These are phyloP conservation scores for Metahyphopichia silvanorum DNA, from an alignment of 805 yeast genomes.

Conservation along the genomic window DNA sequence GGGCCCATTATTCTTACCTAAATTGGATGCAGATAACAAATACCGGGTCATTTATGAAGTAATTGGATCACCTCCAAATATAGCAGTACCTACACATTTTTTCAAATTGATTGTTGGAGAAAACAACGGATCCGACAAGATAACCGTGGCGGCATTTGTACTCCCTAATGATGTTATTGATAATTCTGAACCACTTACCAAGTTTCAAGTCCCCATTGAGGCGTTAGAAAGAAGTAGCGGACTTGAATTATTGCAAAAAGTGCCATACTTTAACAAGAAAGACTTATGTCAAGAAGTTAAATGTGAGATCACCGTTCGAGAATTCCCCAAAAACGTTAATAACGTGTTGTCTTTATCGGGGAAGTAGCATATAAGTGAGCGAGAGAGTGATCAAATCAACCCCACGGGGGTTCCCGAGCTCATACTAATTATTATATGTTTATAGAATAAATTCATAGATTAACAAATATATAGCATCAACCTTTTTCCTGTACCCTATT, in stretches of 20 bases:
- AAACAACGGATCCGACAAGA: constrained; percentile 35
- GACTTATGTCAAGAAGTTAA: constrained; percentile 76
- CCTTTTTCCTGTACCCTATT: no score
- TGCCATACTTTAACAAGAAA: constrained; percentile 54
- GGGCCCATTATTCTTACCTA: constrained; percentile 90
- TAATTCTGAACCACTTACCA: constrained; percentile 65
- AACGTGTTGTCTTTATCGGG: constrained; percentile 13
- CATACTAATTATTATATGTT: no score
- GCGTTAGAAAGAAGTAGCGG: constrained; percentile 89
- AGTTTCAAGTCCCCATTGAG: constrained; percentile 84
- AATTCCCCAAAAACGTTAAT: constrained; percentile 52
- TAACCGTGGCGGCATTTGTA: constrained; percentile 90
- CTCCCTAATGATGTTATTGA: constrained; percentile 82
- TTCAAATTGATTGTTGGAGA: constrained; percentile 90
- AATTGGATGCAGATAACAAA: constrained; percentile 76
- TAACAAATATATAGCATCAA: no score
- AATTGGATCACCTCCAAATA: constrained; percentile 92
- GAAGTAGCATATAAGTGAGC: constrained; percentile 2
- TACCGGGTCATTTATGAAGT: constrained; percentile 84
- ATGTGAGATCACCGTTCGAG: constrained; percentile 80
- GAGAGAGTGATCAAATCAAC: neutral
- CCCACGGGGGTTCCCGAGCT: neutral
- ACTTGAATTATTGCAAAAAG: constrained; percentile 68
- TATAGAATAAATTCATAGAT: no score
- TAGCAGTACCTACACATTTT: constrained; percentile 98